Percentiles rank a stretch among this genome's conserved stretches.
Evolutionary conservation across 2,329 filamentous ascomycete species (phyloP).

Genomic region (Neonectria neomacrospora): DNA sequence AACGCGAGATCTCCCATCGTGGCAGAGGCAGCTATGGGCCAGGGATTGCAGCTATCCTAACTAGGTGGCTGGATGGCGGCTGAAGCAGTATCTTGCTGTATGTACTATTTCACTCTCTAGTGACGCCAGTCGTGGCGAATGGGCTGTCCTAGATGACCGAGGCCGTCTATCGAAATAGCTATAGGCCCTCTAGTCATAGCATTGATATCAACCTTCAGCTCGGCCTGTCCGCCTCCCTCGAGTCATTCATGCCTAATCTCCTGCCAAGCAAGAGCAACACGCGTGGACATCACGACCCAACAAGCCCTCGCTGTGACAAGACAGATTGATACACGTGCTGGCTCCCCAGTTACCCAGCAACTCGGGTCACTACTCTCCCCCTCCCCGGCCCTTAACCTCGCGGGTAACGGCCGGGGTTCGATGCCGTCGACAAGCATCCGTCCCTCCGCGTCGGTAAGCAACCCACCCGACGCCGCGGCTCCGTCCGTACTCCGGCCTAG

Average conservation of each 20-base stretch:
- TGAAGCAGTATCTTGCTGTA: no score
- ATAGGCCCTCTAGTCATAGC: constrained; percentile 7
- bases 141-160: neutral
- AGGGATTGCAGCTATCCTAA: neutral
- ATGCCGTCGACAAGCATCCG: constrained; percentile 17
- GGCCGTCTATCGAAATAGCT: neutral
- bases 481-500: neutral
- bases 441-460: constrained; percentile 14
- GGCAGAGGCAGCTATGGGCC: constrained; percentile 10
- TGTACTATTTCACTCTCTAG: neutral
- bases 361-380: constrained; percentile 1
- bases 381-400: constrained; percentile 9
- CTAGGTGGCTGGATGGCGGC: neutral
- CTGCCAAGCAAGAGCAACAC: neutral
- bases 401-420: constrained; percentile 20
- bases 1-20: constrained; percentile 28
- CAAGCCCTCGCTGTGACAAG: neutral
- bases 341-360: constrained; percentile 21
- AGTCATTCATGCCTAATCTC: neutral
- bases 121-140: neutral
- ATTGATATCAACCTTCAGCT: neutral
- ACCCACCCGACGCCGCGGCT: constrained; percentile 3
- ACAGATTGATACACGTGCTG: neutral
- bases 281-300: neutral
- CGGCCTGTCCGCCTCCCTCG: neutral